phyloP scores from a whole-genome alignment of 2,329 filamentous ascomycete genomes.

The Trichoderma sp. region DNA sequence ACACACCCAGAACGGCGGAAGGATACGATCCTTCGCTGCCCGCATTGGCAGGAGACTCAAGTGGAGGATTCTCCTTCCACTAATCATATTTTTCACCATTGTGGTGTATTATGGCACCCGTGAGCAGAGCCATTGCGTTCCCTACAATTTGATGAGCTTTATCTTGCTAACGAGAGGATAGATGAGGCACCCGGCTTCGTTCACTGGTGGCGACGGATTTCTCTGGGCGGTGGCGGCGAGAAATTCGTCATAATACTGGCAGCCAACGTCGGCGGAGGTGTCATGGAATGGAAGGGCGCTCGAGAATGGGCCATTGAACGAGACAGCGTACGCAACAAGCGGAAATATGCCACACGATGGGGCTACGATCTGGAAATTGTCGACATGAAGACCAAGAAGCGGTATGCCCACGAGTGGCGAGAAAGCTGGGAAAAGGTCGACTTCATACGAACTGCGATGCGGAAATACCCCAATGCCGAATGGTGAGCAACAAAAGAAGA shows the following conservation, averaged over 20 bases:
- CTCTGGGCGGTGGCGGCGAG: constrained; percentile 75
- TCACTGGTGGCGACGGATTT: constrained; percentile 67
- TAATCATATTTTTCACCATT: constrained; percentile 59
- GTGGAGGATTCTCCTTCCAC: constrained; percentile 56
- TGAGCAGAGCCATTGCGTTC: constrained; percentile 48
- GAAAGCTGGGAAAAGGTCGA: constrained; percentile 99
- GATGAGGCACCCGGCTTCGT: constrained; percentile 42
- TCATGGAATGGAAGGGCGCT: constrained; percentile 98
- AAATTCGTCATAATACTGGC: constrained; percentile 93
- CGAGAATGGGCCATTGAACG: constrained; percentile 97
- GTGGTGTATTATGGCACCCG: constrained; percentile 69
- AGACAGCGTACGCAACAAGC: constrained; percentile 94
- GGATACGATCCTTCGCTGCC: constrained; percentile 44
- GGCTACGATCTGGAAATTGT: constrained; percentile 95
- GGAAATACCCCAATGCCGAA: constrained; percentile 92
- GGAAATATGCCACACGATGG: constrained; percentile 80
- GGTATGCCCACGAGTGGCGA: constrained; percentile 97
- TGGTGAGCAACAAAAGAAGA: constrained; percentile 61
- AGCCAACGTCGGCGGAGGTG: constrained; percentile 90
- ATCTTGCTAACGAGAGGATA: neutral
- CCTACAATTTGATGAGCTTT: neutral
- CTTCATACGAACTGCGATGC: constrained; percentile 80
- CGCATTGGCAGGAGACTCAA: constrained; percentile 64
- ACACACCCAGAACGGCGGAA: constrained; percentile 43
- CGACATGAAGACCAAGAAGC: constrained; percentile 98